Conservation (phyloP, 495 filamentous ascomycete species). For the Neurospora sp. region DNA sequence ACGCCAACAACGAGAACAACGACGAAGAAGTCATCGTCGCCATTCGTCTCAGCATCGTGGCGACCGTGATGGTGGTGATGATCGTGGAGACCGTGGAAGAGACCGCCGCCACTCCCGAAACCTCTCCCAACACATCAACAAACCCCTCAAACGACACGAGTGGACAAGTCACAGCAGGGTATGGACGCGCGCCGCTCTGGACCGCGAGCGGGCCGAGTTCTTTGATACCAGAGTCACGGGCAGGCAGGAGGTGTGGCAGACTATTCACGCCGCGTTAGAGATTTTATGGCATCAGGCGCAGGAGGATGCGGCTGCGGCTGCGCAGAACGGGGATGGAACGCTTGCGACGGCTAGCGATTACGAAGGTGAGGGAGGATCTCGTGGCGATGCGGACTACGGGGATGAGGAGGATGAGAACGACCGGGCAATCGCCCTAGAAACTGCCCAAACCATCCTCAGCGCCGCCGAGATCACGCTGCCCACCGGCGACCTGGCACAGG, state of each 20-base stretch:
- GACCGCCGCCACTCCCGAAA: slow-evolving; percentile 9
- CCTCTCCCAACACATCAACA: slow-evolving; percentile 38
- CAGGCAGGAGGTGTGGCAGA: slow-evolving; percentile 65
- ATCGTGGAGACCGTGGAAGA: slow-evolving; percentile 1
- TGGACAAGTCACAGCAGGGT: slow-evolving; percentile 35
- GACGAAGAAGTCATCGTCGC: background rate
- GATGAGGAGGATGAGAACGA: slow-evolving; percentile 17
- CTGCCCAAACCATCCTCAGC: slow-evolving; percentile 68
- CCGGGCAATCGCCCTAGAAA: slow-evolving; percentile 37
- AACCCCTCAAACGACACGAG: slow-evolving; percentile 35
- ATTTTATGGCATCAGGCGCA: slow-evolving; percentile 38
- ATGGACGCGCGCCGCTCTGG: slow-evolving; percentile 36
- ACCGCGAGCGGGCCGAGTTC: slow-evolving; percentile 51
- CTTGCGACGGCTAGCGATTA: slow-evolving; percentile 9
- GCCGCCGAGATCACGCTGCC: slow-evolving; percentile 74
- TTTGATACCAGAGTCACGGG: slow-evolving; percentile 79
- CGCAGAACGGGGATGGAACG: slow-evolving; percentile 6
- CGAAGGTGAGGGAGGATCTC: slow-evolving; percentile 11
- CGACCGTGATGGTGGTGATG: background rate
- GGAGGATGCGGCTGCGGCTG: slow-evolving; percentile 16
- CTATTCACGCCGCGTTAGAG: slow-evolving; percentile 54
- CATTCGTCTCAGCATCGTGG: background rate
- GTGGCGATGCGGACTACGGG: background rate
- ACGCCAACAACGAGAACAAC: background rate
- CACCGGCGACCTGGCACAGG: slow-evolving; percentile 55